phyloP scores from a whole-genome alignment of 108 stramenopile species.

The Fragilaria crotonensis region DNA sequence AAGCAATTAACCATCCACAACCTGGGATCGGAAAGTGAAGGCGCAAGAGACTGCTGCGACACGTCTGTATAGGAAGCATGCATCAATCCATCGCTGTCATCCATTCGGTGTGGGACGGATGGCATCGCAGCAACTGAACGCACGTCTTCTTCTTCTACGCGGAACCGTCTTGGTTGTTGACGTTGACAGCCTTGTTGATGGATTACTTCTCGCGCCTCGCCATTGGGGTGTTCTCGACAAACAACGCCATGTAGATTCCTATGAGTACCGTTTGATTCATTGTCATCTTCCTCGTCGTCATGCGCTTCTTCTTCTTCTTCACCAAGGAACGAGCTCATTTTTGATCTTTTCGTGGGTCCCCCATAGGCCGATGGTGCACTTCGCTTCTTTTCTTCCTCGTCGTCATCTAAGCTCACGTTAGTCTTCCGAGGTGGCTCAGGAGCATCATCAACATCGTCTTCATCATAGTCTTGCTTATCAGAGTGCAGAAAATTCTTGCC shows the following conservation, averaged over 20 bases:
- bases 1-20: constrained; percentile 91
- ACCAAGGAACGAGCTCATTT: constrained; percentile 71
- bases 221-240: constrained; percentile 75
- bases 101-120: constrained; percentile 28
- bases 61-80: constrained; percentile 58
- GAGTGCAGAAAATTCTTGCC: constrained; percentile 59
- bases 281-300: constrained; percentile 61
- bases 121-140: constrained; percentile 59
- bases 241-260: constrained; percentile 68
- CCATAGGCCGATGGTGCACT: constrained; percentile 7
- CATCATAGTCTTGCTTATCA: constrained; percentile 15
- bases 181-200: constrained; percentile 79
- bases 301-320: constrained; percentile 86
- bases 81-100: constrained; percentile 32
- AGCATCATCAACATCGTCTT: constrained; percentile 54
- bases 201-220: constrained; percentile 76
- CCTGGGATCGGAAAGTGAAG: constrained; percentile 89
- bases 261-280: constrained; percentile 44
- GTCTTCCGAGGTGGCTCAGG: too few species aligned
- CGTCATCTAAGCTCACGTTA: constrained; percentile 52
- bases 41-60: constrained; percentile 84
- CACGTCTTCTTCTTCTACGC: constrained; percentile 32
- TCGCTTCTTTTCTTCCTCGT: constrained; percentile 22
- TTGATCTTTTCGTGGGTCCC: constrained; percentile 38
- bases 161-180: constrained; percentile 46